These are phyloP conservation scores for Sporothrix curviconia DNA, from an alignment of 2,329 filamentous ascomycete genomes.

Conservation along the genomic window DNA sequence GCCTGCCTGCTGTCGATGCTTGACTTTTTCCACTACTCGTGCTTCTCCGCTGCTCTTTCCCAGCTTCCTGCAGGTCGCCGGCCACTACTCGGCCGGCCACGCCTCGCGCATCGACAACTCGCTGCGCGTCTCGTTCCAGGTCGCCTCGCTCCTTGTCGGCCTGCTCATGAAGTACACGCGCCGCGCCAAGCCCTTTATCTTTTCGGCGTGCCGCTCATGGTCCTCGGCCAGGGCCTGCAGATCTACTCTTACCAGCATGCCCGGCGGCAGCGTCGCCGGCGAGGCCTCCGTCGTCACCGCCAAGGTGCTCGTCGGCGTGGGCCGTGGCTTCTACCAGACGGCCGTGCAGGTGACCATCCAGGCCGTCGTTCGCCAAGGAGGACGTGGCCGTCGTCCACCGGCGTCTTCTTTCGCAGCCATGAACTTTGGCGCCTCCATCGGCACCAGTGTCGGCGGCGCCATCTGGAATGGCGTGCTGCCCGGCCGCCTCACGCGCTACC, in stretches of 20 bases:
- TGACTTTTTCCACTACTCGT: slow-evolving; percentile 30
- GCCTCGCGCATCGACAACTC: slow-evolving; percentile 50
- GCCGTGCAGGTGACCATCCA: slow-evolving; percentile 41
- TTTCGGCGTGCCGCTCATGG: slow-evolving; percentile 53
- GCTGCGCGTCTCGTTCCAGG: slow-evolving; percentile 51
- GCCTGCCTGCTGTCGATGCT: slow-evolving; percentile 32
- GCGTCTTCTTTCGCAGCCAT: slow-evolving; percentile 55
- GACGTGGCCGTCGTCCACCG: slow-evolving; percentile 58
- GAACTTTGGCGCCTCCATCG: slow-evolving; percentile 54
- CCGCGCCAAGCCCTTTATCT: slow-evolving; percentile 55
- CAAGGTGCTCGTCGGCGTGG: slow-evolving; percentile 55
- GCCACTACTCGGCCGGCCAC: slow-evolving; percentile 48
- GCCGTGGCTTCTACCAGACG: slow-evolving; percentile 54
- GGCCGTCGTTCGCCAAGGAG: slow-evolving; percentile 36
- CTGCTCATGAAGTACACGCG: slow-evolving; percentile 50
- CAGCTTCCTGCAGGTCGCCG: slow-evolving; percentile 38
- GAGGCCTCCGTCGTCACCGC: slow-evolving; percentile 54
- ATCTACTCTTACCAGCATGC: slow-evolving; percentile 52
- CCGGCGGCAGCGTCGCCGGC: slow-evolving; percentile 35
- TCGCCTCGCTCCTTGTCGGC: slow-evolving; percentile 52
- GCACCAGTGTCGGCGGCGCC: slow-evolving; percentile 51
- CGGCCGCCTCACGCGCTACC: slow-evolving; percentile 19
- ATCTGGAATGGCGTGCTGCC: slow-evolving; percentile 56
- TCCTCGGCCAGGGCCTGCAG: slow-evolving; percentile 54
- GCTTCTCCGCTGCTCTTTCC: slow-evolving; percentile 35